A percentile compares a stretch with the other conserved stretches of the same genome.
These are phyloP conservation scores for Neoboletus brunneissimus DNA, from an alignment of 768 basidiomycete species.

Conservation along the genomic window DNA sequence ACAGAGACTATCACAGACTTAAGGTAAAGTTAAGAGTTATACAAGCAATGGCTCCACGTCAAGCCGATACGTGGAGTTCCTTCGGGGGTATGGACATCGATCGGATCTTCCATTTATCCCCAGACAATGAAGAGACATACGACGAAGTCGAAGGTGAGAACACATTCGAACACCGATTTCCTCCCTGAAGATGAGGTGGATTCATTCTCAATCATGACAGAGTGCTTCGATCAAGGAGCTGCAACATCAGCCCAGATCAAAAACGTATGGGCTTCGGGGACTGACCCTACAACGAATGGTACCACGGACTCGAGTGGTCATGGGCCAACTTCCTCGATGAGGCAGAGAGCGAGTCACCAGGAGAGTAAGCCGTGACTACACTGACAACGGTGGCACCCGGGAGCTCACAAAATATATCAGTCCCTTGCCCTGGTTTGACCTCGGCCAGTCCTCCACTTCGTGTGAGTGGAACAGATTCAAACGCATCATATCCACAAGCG, in stretches of 20 bases:
- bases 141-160: slow-evolving; percentile 10
- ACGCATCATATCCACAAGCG: not conserved
- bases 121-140: not conserved
- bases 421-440: slow-evolving; percentile 12
- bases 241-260: not conserved
- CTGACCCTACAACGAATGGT: not conserved
- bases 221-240: not conserved
- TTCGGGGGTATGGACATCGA: slow-evolving; percentile 5
- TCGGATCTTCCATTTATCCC: not conserved
- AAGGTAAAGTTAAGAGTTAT: slow-evolving; percentile 65
- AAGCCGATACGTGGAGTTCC: slow-evolving; percentile 17
- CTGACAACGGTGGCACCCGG: not conserved
- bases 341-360: not conserved
- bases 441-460: slow-evolving; percentile 5
- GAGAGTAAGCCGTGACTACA: slow-evolving; percentile 10
- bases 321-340: not conserved
- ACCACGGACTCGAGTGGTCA: not conserved
- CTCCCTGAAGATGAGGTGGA: not conserved
- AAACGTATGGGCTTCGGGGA: not conserved
- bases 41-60: slow-evolving; percentile 31
- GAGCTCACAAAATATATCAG: slow-evolving; percentile 3
- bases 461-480: not conserved
- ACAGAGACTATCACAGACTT: slow-evolving; percentile 68
- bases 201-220: slow-evolving; percentile 1
- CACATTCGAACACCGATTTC: not conserved